A percentile compares a stretch with the other conserved stretches of the same genome.
Conservation (phyloP, 305 asterid genomes). For the Ilex paraguariensis region DNA sequence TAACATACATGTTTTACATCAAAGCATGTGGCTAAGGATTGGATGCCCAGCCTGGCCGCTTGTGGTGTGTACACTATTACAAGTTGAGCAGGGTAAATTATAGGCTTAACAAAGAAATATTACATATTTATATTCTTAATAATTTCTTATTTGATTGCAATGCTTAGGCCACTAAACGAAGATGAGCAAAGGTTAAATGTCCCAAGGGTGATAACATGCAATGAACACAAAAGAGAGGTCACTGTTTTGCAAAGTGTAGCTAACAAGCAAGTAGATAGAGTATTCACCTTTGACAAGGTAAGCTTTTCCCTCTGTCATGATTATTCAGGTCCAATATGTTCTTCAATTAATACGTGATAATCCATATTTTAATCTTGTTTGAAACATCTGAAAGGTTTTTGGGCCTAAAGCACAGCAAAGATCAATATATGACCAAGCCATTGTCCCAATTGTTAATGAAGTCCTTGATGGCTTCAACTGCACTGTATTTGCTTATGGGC, state of each 20-base stretch:
- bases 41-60: too few species aligned
- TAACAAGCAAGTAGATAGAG: conserved; percentile 65
- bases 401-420: conserved; percentile 88
- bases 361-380: neutral
- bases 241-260: conserved; percentile 56
- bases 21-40: too few species aligned
- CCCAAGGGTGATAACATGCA: conserved; percentile 55
- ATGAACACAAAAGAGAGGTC: conserved; percentile 64
- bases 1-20: too few species aligned
- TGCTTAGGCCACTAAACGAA: conserved; percentile 56
- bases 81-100: too few species aligned
- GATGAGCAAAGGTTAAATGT: conserved; percentile 61
- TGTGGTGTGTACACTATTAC: too few species aligned
- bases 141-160: too few species aligned
- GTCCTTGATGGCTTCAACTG: conserved; percentile 79
- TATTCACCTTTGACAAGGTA: conserved; percentile 82
- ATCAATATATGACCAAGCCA: conserved; percentile 73
- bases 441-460: conserved; percentile 72
- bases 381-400: conserved; percentile 41
- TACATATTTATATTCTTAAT: too few species aligned
- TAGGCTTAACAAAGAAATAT: too few species aligned
- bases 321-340: neutral
- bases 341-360: neutral
- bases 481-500: conserved; percentile 83
- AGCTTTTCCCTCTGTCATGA: neutral